Evolutionary conservation across 1,139 yeast species (phyloP), one percentile per base, ranked within the genome.

Genomic region (Debaryomycetaceae sp.): DNA sequence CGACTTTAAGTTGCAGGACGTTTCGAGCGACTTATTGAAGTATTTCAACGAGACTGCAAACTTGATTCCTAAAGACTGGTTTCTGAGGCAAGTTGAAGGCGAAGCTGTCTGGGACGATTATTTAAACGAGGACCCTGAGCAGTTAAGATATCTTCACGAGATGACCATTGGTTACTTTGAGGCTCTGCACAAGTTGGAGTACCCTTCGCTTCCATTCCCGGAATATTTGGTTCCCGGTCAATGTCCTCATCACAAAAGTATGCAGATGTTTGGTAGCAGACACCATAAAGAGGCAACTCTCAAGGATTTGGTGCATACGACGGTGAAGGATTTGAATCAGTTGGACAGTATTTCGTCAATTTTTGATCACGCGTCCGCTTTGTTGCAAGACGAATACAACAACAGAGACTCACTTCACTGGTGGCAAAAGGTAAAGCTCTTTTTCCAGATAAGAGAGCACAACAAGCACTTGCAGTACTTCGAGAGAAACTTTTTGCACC

Each of bases 401-500:
- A 42, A 61, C 34, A 51, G 55, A 34, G 60, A 54, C 16, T 38
- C 51, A 2, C 55, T 65, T 34, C 46, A 45, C 32, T 53, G 56
- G 46, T 70, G 74, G 71, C 56, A 63, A 40, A 67, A 61, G 37
- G 45, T 74, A 29, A 57, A 55, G 38, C 57, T 70, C 35, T 48
- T 45, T 33, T 52, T 57, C 44, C 50, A 45, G 29, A 59, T 64
- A 34, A 43, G 40, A 46, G 58, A 37, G 32, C 67, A 61, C 39
- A 75, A 75, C 49, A 56, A 55, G 41, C 53, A 62, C 32, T 45
- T 69, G 34, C 72, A 69, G 44, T 71, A 63, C 49, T 71, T 75
- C 41, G 96, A 88, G 52, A 71, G 91, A 46, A 60, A 66, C 40
- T 83, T 86, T 56, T 55, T 83, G 34, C 63, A 73, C 48, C 61